Evolutionary conservation across 768 basidiomycete species (phyloP).

Genomic region (Phylloporus sp.): DNA sequence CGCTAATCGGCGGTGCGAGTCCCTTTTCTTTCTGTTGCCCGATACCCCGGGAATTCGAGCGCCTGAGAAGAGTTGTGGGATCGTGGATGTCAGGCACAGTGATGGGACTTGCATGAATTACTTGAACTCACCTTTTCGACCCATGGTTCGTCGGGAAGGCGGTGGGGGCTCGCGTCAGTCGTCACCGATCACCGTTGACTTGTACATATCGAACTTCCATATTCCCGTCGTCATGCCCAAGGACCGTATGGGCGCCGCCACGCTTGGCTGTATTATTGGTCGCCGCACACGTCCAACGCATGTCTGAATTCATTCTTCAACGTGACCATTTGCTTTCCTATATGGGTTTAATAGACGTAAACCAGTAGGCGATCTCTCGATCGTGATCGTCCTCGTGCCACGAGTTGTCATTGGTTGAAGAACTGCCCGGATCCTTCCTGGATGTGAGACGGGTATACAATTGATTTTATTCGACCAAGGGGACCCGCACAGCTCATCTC

Average conservation of each 20-base stretch:
- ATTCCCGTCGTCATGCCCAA: constrained; percentile 1
- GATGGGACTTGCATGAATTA: constrained; percentile 3
- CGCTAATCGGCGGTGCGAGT: constrained; percentile 1
- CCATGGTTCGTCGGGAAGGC: background rate
- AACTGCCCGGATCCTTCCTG: background rate
- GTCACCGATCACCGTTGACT: background rate
- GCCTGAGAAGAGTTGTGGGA: constrained; percentile 9
- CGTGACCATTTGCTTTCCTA: background rate
- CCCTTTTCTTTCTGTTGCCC: background rate
- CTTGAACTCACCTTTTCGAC: background rate
- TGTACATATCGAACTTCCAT: background rate
- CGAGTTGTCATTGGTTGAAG: background rate
- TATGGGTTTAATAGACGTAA: constrained; percentile 8
- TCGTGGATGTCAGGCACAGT: constrained; percentile 15
- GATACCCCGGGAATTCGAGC: constrained; percentile 1
- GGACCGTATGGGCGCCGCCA: background rate
- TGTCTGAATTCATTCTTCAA: background rate
- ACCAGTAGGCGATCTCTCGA: constrained; percentile 13
- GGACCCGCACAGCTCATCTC: background rate
- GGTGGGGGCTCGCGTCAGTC: constrained; percentile 9
- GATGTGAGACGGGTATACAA: background rate
- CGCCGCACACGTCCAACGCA: background rate
- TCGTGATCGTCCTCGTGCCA: constrained; percentile 13
- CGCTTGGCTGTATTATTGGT: background rate
- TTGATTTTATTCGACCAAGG: background rate